These are phyloP conservation scores for Knufia petricola DNA, from an alignment of 2,329 filamentous ascomycete genomes.

Conservation along the genomic window DNA sequence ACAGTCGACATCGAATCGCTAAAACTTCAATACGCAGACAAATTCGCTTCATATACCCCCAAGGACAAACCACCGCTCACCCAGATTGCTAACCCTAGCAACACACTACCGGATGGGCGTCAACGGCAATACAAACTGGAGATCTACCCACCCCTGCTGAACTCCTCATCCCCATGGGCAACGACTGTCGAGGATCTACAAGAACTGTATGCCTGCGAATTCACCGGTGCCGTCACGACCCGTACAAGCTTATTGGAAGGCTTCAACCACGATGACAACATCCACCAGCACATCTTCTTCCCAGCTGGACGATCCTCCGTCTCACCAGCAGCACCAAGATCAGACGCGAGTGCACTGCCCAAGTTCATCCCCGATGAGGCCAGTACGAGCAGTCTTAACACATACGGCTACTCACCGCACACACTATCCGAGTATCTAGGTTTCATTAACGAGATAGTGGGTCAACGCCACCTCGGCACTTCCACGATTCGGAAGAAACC, in stretches of 20 bases:
- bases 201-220: conserved; percentile 49
- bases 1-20: conserved; percentile 7
- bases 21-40: conserved; percentile 5
- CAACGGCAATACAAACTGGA: conserved; percentile 15
- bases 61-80: neutral
- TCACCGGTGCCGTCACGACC: conserved; percentile 65
- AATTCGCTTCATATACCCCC: conserved; percentile 8
- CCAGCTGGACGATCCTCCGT: neutral
- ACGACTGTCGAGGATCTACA: conserved; percentile 54
- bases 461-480: conserved; percentile 22
- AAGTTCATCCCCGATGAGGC: neutral
- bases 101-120: neutral
- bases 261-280: conserved; percentile 6
- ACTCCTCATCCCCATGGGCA: conserved; percentile 69
- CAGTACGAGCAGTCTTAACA: conserved; percentile 46
- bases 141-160: conserved; percentile 59
- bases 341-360: conserved; percentile 24
- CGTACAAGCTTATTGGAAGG: conserved; percentile 53
- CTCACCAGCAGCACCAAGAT: neutral
- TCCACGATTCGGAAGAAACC: conserved; percentile 29
- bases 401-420: conserved; percentile 62
- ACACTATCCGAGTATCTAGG: conserved; percentile 50
- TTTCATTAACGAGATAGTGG: conserved; percentile 43
- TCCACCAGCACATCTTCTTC: conserved; percentile 11
- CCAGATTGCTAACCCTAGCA: neutral